Conservation (phyloP, 169 alveolate genomes). For the Babesia ovata region DNA sequence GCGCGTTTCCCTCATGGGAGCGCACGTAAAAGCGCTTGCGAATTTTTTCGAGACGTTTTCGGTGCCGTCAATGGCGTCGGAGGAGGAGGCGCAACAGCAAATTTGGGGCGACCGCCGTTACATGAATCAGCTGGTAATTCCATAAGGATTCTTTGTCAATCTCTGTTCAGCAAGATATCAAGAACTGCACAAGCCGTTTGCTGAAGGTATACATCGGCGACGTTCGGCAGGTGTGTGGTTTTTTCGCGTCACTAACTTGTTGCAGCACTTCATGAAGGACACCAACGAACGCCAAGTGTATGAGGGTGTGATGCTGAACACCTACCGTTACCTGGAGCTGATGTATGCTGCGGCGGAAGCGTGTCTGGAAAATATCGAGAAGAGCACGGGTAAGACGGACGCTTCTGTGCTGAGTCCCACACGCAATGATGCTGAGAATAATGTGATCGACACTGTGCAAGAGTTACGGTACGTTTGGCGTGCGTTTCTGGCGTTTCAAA, state of each 20-base stretch:
- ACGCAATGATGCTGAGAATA: background rate
- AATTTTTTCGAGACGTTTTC: slow-evolving; percentile 54
- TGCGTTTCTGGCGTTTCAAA: background rate
- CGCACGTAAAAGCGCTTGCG: slow-evolving; percentile 56
- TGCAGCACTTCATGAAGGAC: slow-evolving; percentile 68
- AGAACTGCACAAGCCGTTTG: slow-evolving; percentile 27
- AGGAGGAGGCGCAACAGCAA: slow-evolving; percentile 13
- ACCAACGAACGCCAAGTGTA: slow-evolving; percentile 61
- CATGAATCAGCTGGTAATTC: slow-evolving; percentile 62
- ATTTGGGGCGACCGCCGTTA: slow-evolving; percentile 62
- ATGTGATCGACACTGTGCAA: slow-evolving; percentile 20
- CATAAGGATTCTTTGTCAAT: background rate
- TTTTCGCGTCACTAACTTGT: background rate
- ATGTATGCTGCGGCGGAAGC: slow-evolving; percentile 75
- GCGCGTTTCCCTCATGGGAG: slow-evolving; percentile 66
- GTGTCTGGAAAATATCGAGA: slow-evolving; percentile 34
- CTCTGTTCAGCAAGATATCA: slow-evolving; percentile 49
- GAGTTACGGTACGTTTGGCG: slow-evolving; percentile 10
- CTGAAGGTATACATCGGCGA: slow-evolving; percentile 62
- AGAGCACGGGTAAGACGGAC: background rate
- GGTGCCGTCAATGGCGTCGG: slow-evolving; percentile 8
- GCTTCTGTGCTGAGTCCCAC: slow-evolving; percentile 12
- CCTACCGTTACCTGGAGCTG: slow-evolving; percentile 74
- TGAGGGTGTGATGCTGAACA: slow-evolving; percentile 78
- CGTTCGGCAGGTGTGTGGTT: slow-evolving; percentile 46